Base-by-base conservation (phyloP, 305 asterid species). In the Fraxinus xanthoxyloides region DNA sequence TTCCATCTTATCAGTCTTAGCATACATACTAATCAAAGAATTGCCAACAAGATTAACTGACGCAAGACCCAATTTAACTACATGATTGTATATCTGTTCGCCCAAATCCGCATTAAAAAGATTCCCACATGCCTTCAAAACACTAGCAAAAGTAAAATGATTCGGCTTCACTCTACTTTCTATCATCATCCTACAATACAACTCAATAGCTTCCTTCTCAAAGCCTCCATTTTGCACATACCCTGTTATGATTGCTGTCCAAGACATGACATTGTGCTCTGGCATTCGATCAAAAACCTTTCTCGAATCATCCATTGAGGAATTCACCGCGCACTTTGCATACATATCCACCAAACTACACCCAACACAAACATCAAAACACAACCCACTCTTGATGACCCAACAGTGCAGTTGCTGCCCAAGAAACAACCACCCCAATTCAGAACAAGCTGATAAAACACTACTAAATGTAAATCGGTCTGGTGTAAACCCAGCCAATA, bases 301-400 rank as follows among this genome's bases (percentile, higher is more conserved):
- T 77, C 94, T 88, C 1, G 96, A 87, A 70, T 90, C 86, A 75
- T 79, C 87, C 92, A 92, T 89, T 8, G 94, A 91, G 79, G 91
- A 90, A 83, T 90, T 85, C 5, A 4, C 73, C 0, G 87, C 79
- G 77, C 92, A 88, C 82, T 95, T 94, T 1, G 92, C 92, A 75
- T 95, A 94, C 98, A 94, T 90, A 32, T 93, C 95, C 70, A 94
- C 97, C 86, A 95, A 89, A 90, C 97, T 92, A 82, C 98, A 95
- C 3, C 98, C 98, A 3, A 95, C 98, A 59, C 93, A 95, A 36
- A 94, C 94, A 86, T 93, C 97, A 48, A 61, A 54, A 76, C 87
- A 88, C 83, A 92, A 46, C 51, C 93, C 92, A 26, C 83, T 83
- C 86, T 92, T 95, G 72, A 95, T 69, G 61, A 88, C 92, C 90